A percentile compares a stretch with the other conserved stretches of the same genome.
These are phyloP conservation scores for Gaultheria prostrata DNA, from an alignment of 148 eudicot species.

Conservation along the genomic window DNA sequence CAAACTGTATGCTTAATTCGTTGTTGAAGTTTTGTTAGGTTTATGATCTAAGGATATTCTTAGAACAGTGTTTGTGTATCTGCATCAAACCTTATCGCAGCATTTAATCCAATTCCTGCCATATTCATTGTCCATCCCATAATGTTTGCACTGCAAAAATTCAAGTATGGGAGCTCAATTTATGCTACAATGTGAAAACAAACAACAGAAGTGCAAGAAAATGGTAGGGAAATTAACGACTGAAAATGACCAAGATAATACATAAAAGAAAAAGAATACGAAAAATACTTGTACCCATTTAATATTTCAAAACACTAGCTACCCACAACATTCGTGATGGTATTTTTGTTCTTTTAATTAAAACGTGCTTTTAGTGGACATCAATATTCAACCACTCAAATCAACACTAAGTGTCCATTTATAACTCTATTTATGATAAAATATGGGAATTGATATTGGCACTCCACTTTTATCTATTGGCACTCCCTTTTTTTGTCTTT, in stretches of 20 bases:
- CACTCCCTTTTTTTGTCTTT: too few relatives aligned
- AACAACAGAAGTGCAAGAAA: not conserved
- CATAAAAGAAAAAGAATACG: not conserved
- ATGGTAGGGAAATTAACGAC: not conserved
- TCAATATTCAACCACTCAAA: too few relatives aligned
- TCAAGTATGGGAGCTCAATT: not conserved
- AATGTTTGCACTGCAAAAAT: constrained; percentile 45
- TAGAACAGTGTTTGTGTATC: not conserved
- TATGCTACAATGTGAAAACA: not conserved
- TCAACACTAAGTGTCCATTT: too few relatives aligned
- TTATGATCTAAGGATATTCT: not conserved
- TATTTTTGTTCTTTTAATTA: too few relatives aligned
- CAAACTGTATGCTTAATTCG: too few relatives aligned
- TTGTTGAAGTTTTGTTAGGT: not conserved
- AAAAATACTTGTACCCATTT: too few relatives aligned
- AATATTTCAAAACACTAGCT: too few relatives aligned
- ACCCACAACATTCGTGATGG: not conserved
- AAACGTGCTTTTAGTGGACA: too few relatives aligned
- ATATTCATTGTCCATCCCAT: constrained; percentile 44
- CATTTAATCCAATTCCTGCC: constrained; percentile 47
- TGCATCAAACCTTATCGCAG: constrained; percentile 44
- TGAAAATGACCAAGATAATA: not conserved
- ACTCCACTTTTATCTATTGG: too few relatives aligned
- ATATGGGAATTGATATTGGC: too few relatives aligned
- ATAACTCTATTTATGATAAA: too few relatives aligned